Evolutionary conservation across 208 protist species (phyloP).

Genomic region (Wallacemonas sp.): DNA sequence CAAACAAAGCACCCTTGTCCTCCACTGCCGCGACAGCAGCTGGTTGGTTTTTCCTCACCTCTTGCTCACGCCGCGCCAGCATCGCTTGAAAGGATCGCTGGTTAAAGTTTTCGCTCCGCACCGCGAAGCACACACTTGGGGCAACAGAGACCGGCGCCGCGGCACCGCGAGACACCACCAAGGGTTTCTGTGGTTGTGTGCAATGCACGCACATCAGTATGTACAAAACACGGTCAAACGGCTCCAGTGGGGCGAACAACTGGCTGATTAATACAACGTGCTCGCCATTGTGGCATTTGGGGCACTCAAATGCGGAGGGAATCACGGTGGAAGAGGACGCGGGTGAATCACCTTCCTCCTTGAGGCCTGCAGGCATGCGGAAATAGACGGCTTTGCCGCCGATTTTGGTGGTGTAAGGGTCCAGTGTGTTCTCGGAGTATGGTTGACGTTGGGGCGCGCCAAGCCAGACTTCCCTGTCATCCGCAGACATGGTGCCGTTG

Average conservation of each 20-base stretch:
- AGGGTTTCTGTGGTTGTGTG: slow-evolving; percentile 5
- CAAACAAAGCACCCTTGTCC: slow-evolving; percentile 39
- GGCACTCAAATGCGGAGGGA: slow-evolving; percentile 59
- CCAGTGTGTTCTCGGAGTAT: slow-evolving; percentile 35
- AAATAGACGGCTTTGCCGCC: slow-evolving; percentile 68
- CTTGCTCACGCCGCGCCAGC: slow-evolving; percentile 11
- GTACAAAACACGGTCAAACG: slow-evolving; percentile 86
- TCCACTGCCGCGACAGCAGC: not conserved
- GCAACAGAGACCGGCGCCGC: not conserved
- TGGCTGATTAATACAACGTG: slow-evolving; percentile 70
- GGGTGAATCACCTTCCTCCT: slow-evolving; percentile 12
- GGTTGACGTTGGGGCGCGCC: slow-evolving; percentile 39
- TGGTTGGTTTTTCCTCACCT: not conserved
- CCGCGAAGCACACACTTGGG: slow-evolving; percentile 66
- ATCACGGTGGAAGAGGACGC: slow-evolving; percentile 15
- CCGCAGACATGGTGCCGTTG: not conserved
- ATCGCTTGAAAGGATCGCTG: slow-evolving; percentile 34
- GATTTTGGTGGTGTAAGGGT: slow-evolving; percentile 66
- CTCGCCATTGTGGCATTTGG: slow-evolving; percentile 55
- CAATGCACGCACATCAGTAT: slow-evolving; percentile 69
- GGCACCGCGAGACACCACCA: not conserved
- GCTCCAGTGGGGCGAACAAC: slow-evolving; percentile 74
- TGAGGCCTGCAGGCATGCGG: slow-evolving; percentile 25
- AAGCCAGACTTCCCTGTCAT: slow-evolving; percentile 45
- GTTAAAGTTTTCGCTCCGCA: slow-evolving; percentile 86